phyloP scores from a whole-genome alignment of 805 yeast genomes.

The Schizosaccharomyces pombe region DNA sequence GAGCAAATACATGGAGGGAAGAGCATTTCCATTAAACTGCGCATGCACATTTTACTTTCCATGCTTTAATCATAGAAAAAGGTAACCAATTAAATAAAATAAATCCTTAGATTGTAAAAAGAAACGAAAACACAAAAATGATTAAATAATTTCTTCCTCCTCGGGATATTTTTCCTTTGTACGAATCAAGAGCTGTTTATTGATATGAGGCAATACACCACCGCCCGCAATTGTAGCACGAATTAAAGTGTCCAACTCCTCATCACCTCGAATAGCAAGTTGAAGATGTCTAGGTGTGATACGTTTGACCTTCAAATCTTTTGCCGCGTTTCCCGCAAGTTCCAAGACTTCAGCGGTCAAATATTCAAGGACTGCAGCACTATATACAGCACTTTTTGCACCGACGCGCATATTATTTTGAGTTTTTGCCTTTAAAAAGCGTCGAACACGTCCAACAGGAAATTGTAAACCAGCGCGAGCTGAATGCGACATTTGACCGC shows the following conservation, averaged over 20 bases:
- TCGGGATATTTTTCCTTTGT: conserved; percentile 9
- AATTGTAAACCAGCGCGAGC: conserved; percentile 82
- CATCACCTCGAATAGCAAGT: conserved; percentile 93
- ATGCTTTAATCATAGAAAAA: too few species aligned
- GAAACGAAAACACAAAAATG: too few species aligned
- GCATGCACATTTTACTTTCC: too few species aligned
- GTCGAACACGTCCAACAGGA: conserved; percentile 97
- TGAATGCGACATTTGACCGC: conserved; percentile 57
- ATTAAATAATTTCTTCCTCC: neutral
- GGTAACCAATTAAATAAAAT: too few species aligned
- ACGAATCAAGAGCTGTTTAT: conserved; percentile 32
- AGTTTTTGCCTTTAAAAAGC: conserved; percentile 78
- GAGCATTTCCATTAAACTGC: too few species aligned
- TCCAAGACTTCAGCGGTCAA: conserved; percentile 94
- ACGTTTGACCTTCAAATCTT: conserved; percentile 89
- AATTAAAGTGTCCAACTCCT: conserved; percentile 80
- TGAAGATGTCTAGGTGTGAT: conserved; percentile 94
- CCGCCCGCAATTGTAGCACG: conserved; percentile 93
- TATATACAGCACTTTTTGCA: conserved; percentile 65
- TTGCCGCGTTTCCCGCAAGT: conserved; percentile 96
- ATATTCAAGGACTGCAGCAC: conserved; percentile 91
- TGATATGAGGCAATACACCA: conserved; percentile 91
- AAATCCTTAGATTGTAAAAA: too few species aligned
- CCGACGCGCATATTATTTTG: conserved; percentile 71
- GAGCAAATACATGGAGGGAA: too few species aligned